Base-by-base conservation (phyloP, 768 basidiomycete species). In the Trichaptum fuscoviolaceum region DNA sequence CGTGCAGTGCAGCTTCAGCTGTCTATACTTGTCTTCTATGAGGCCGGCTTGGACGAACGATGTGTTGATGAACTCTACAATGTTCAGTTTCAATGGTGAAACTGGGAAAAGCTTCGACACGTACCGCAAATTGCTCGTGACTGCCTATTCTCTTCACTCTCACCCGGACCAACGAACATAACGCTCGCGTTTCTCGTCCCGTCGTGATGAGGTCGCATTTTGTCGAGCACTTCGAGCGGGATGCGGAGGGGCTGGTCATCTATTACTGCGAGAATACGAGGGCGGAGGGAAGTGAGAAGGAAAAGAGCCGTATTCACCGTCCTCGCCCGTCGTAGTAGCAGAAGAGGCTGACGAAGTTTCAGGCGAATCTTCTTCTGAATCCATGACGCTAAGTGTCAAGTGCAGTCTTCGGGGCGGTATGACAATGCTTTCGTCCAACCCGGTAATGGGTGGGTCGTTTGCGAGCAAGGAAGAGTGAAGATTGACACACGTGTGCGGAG, bases 101-200 rank as follows among this genome's bases (percentile, higher is more conserved):
- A n/a, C n/a, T n/a, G n/a, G n/a, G n/a, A n/a, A n/a, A n/a, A n/a
- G n/a, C n/a, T n/a, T n/a, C n/a, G n/a, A n/a, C n/a, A n/a, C n/a
- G n/a, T n/a, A n/a, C n/a, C n/a, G n/a, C n/a, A n/a, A n/a, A n/a
- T n/a, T n/a, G n/a, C n/a, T n/a, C n/a, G n/a, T n/a, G n/a, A n/a
- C n/a, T n/a, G n/a, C n/a, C n/a, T n/a, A n/a, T n/a, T n/a, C n/a
- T n/a, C n/a, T n/a, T n/a, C n/a, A n/a, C n/a, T n/a, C n/a, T n/a
- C n/a, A n/a, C 73, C 66, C 0, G 88, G 87, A 0, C 85, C 86
- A 12, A 83, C 68, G 77, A 83, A 89, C 26, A 90, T 77, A 24
- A 88, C 84, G 65, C 86, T 82, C 6, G 86, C 86, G 58, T 78
- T 69, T 70, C 78, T 70, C 23, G 71, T 73, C 71, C 77, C 70